These are phyloP conservation scores for Paramecium sonneborni DNA, from an alignment of 73 alveolate genomes.

Conservation along the genomic window DNA sequence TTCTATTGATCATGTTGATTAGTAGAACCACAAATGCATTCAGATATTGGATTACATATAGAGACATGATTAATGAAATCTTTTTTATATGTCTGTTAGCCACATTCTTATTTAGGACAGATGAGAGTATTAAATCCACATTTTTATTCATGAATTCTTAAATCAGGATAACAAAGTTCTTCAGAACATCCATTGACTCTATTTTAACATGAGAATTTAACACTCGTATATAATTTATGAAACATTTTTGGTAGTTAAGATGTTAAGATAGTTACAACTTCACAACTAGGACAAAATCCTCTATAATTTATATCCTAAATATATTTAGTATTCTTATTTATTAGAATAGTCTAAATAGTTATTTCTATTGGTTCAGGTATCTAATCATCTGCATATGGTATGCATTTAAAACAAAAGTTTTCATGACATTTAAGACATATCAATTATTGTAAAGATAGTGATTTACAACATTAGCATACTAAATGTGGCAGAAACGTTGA, in stretches of 20 bases:
- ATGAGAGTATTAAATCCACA: slow-evolving; percentile 2
- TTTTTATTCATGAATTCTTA: slow-evolving; percentile 24
- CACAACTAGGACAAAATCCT: slow-evolving; percentile 52
- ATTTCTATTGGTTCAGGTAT: slow-evolving; percentile 41
- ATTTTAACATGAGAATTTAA: background rate
- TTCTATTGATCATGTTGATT: background rate
- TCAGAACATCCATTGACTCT: slow-evolving; percentile 46
- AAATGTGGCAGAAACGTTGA: background rate
- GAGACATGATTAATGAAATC: background rate
- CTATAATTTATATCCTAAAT: slow-evolving; percentile 1
- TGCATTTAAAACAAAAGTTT: slow-evolving; percentile 45
- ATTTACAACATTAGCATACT: slow-evolving; percentile 2
- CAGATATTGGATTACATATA: background rate
- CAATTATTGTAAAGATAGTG: slow-evolving; percentile 21
- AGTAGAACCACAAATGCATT: slow-evolving; percentile 22
- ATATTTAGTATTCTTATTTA: slow-evolving; percentile 23
- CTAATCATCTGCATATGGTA: slow-evolving; percentile 27
- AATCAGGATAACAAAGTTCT: slow-evolving; percentile 53
- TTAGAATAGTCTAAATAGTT: background rate
- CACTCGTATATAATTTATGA: slow-evolving; percentile 44
- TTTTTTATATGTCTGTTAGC: slow-evolving; percentile 10
- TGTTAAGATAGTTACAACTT: background rate
- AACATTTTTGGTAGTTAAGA: slow-evolving; percentile 44
- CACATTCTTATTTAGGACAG: slow-evolving; percentile 47
- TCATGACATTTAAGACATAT: slow-evolving; percentile 46